Evolutionary conservation across 495 filamentous ascomycete genomes (phyloP).

Genomic region (Haplographium delicatum): DNA sequence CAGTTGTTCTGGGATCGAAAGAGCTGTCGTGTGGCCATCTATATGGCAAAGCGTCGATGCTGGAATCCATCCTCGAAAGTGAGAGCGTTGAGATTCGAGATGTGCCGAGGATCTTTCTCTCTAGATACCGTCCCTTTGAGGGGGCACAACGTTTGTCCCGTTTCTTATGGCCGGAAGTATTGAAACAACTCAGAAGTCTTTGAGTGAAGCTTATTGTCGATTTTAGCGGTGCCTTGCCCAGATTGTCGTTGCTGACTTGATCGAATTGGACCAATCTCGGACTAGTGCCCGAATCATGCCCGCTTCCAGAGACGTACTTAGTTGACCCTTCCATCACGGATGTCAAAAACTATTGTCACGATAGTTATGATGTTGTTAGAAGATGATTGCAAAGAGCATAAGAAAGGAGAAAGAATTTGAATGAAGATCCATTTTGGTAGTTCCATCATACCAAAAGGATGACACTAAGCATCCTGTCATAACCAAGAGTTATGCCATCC

Average conservation of each 20-base stretch:
- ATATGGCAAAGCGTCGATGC: conserved; percentile 49
- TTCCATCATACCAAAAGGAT: too few relatives aligned
- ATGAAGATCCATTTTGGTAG: neutral
- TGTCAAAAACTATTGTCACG: neutral
- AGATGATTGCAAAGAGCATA: neutral
- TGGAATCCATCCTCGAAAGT: conserved; percentile 21
- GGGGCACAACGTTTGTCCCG: neutral
- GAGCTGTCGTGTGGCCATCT: conserved; percentile 58
- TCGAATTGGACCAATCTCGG: conserved; percentile 1
- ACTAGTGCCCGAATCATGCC: conserved; percentile 2
- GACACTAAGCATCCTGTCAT: too few relatives aligned
- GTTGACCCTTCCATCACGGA: conserved; percentile 7
- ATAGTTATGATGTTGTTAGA: neutral
- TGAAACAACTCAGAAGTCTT: neutral
- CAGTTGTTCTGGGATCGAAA: conserved; percentile 53
- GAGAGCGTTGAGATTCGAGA: conserved; percentile 3
- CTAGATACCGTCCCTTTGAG: neutral
- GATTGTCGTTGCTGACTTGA: conserved; percentile 5
- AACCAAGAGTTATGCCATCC: too few relatives aligned
- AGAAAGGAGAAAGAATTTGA: neutral
- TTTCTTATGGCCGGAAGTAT: neutral
- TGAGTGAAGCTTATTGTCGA: neutral
- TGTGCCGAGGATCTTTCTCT: neutral
- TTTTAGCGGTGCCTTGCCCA: neutral
- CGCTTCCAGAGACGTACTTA: neutral